Evolutionary conservation across 1,139 yeast genomes (phyloP), one percentile per base, ranked within the genome.

Genomic region (Schizosaccharomyces versatilis): DNA sequence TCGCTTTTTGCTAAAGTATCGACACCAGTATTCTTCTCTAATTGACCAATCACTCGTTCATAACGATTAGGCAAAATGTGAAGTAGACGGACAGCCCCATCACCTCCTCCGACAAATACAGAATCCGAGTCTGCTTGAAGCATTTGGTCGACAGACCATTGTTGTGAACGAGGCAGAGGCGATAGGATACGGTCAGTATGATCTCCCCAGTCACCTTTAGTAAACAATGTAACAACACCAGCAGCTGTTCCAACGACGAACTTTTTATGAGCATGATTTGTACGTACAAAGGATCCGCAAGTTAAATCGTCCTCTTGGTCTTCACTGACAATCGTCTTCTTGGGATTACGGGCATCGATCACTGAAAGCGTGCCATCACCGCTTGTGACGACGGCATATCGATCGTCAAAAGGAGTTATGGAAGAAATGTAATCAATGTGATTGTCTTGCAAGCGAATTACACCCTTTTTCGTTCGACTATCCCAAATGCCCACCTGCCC

Each of bases 271-370:
- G 51, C 42, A 41, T 53, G 15, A n/a, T 36, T 10, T 15, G 15
- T 47, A 32, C 56, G 51, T 36, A 54, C 47, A 32, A 56, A 41
- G n/a, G 54, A 47, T 38, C 42, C 41, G 36, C 42, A 38, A 2
- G 57, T 54, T 36, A 56, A 40, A 38, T 57, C 59, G 41, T 55
- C 58, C n/a, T 52, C 59, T 24, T 54, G 57, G 38, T 56, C 57
- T 15, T 56, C 58, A 17, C 53, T 47, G 17, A 24, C 49, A 14
- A 36, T 19, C 12, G 32, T 12, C 24, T 9, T 24, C n/a, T 51
- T 40, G 8, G n/a, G 19, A 7, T 15, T 12, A 12, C 59, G 56
- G 41, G 54, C 19, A 54, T 57, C 59, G 40, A 49, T 47, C n/a
- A 54, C 47, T 38, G 57, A 51, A 6, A 57, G 48, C 2, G 54